Evolutionary conservation across 306 rosid species (phyloP), one percentile per base, ranked within the genome.

Genomic region (Sicyos edulis): DNA sequence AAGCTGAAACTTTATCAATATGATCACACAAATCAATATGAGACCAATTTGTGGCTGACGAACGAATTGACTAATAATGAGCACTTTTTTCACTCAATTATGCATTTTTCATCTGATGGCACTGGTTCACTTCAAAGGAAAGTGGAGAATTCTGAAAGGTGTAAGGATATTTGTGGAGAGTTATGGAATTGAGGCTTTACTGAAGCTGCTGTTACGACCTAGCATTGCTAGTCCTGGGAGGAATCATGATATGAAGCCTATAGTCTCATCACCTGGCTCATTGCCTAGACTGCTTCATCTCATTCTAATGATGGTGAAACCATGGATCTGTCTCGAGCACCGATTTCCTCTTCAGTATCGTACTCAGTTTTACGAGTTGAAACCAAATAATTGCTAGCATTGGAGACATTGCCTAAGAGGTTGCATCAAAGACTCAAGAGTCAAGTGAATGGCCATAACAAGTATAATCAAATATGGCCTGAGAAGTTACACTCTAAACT

Each of bases 151-250:
- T n/a, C n/a, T n/a, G n/a, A n/a, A n/a, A n/a, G n/a, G n/a, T n/a
- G n/a, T n/a, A n/a, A n/a, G n/a, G n/a, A n/a, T n/a, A n/a, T n/a
- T n/a, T n/a, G n/a, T n/a, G n/a, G n/a, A n/a, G n/a, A n/a, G n/a
- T n/a, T n/a, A n/a, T n/a, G n/a, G n/a, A n/a, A n/a, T n/a, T n/a
- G n/a, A n/a, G n/a, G n/a, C n/a, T n/a, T n/a, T n/a, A n/a, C n/a
- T n/a, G n/a, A n/a, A n/a, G n/a, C n/a, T n/a, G n/a, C n/a, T n/a
- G n/a, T n/a, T n/a, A n/a, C n/a, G n/a, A n/a, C n/a, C n/a, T n/a
- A n/a, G n/a, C n/a, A n/a, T n/a, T n/a, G n/a, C 99, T 76, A 91
- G 87, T 80, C 81, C 86, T 67, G 89, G 86, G 61, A 86, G 82
- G 80, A 72, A 78, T 71, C 77, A 76, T 71, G 92, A 87, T 44